Percentiles rank a stretch among this genome's conserved stretches.
Conservation (phyloP, 106 monocot genomes). For the Gastrodia elata region DNA sequence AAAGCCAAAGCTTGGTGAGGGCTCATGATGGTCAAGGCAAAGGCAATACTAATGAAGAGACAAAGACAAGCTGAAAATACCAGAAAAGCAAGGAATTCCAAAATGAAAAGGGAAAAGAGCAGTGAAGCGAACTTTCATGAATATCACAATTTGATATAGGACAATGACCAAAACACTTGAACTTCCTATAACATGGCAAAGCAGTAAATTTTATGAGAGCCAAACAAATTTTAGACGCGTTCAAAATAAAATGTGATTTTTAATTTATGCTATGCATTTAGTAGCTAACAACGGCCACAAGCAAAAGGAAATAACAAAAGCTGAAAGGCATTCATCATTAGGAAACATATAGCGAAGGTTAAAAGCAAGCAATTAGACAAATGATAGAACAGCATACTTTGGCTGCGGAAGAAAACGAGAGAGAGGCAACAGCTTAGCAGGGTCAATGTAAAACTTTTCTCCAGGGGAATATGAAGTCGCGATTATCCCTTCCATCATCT, state of each 20-base stretch:
- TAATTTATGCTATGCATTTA: neutral
- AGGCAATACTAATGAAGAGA: too few relatives aligned
- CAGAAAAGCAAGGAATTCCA: too few relatives aligned
- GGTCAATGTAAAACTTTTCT: constrained; percentile 91
- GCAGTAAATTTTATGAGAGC: too few relatives aligned
- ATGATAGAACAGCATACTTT: constrained; percentile 41
- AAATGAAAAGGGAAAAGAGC: too few relatives aligned
- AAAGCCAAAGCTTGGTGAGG: too few relatives aligned
- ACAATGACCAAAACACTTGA: too few relatives aligned
- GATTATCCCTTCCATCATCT: constrained; percentile 90
- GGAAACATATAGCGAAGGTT: neutral
- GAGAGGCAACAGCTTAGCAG: constrained; percentile 72
- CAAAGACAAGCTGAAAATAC: too few relatives aligned
- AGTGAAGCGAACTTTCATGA: too few relatives aligned
- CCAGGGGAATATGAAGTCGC: constrained; percentile 58
- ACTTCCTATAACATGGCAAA: too few relatives aligned
- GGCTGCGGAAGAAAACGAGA: constrained; percentile 74
- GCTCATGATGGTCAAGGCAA: too few relatives aligned
- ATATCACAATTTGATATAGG: too few relatives aligned
- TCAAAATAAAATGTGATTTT: neutral
- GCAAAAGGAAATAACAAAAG: neutral
- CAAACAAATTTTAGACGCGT: too few relatives aligned
- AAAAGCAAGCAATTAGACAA: neutral
- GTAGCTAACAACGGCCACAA: neutral
- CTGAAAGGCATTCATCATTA: neutral